Conservation (phyloP, 495 filamentous ascomycete genomes). For the Sphaerosporella brunnea region DNA sequence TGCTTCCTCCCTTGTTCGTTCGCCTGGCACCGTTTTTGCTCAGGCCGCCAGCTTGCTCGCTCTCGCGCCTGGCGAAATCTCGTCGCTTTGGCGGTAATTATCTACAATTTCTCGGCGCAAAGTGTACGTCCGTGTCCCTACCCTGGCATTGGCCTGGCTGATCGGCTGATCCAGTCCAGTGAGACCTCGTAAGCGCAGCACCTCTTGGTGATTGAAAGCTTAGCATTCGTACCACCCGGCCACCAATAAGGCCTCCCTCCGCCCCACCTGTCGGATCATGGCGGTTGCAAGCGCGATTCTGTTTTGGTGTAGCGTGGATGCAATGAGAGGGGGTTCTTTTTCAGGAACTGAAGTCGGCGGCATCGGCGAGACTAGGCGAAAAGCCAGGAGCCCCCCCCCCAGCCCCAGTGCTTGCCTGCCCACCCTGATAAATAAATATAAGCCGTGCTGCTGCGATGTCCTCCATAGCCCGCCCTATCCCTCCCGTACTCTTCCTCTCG, state of each 20-base stretch:
- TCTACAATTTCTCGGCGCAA: too few species aligned
- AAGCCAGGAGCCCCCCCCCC: too few species aligned
- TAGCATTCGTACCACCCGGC: slow-evolving; percentile 4
- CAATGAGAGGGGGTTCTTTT: not conserved
- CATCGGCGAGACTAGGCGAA: too few species aligned
- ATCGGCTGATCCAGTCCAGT: not conserved
- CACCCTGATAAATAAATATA: slow-evolving; percentile 3
- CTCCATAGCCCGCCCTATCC: not conserved
- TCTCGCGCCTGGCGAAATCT: not conserved
- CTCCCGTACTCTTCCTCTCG: not conserved
- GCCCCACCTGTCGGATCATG: not conserved
- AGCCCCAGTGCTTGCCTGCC: too few species aligned
- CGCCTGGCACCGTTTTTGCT: not conserved
- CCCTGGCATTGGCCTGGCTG: not conserved
- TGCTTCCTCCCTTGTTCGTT: not conserved
- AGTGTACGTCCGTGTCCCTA: not conserved
- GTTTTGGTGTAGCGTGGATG: not conserved
- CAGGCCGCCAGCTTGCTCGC: not conserved
- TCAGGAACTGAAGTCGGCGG: too few species aligned
- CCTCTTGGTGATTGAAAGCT: slow-evolving; percentile 5
- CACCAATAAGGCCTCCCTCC: not conserved
- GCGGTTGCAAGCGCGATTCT: not conserved
- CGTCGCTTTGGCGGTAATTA: too few species aligned
- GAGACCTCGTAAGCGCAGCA: not conserved
- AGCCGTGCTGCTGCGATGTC: slow-evolving; percentile 4